These are phyloP conservation scores for Ramaria sp. DNA, from an alignment of 768 basidiomycete genomes.

Conservation along the genomic window DNA sequence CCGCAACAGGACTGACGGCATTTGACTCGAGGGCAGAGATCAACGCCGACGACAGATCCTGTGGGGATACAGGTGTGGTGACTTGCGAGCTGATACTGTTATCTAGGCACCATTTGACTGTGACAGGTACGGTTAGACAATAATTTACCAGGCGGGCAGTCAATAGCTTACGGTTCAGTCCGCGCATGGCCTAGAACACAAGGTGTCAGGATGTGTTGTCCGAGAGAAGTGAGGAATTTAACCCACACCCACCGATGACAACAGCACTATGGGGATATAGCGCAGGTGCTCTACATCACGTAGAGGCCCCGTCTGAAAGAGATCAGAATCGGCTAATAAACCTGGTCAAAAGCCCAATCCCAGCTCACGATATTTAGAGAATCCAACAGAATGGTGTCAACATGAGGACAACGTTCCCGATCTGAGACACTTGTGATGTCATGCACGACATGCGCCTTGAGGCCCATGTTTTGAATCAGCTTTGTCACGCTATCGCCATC, in stretches of 20 bases:
- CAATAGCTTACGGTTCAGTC: conserved; percentile 47
- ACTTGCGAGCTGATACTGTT: conserved; percentile 94
- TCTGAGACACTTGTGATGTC: conserved; percentile 73
- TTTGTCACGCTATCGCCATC: conserved; percentile 70
- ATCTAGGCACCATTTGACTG: conserved; percentile 94
- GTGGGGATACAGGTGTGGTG: conserved; percentile 78
- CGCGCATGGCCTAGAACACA: conserved; percentile 42
- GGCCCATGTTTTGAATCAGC: conserved; percentile 66
- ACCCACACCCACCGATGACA: conserved; percentile 46
- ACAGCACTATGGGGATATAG: conserved; percentile 91
- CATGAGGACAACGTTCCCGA: conserved; percentile 74
- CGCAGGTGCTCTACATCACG: conserved; percentile 90
- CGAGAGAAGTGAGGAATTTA: neutral
- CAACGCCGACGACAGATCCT: conserved; percentile 86
- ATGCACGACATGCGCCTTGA: conserved; percentile 67
- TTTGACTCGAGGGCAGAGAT: conserved; percentile 92
- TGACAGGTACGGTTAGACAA: conserved; percentile 10
- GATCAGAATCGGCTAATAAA: conserved; percentile 7
- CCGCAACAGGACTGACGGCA: conserved; percentile 79
- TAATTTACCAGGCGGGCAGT: conserved; percentile 3
- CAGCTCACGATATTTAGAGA: conserved; percentile 67
- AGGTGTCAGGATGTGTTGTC: neutral
- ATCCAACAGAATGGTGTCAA: conserved; percentile 95
- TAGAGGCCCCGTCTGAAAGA: conserved; percentile 67
- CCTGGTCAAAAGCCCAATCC: conserved; percentile 6